Conservation (phyloP, 768 basidiomycete genomes). For the Zangia roseola region DNA sequence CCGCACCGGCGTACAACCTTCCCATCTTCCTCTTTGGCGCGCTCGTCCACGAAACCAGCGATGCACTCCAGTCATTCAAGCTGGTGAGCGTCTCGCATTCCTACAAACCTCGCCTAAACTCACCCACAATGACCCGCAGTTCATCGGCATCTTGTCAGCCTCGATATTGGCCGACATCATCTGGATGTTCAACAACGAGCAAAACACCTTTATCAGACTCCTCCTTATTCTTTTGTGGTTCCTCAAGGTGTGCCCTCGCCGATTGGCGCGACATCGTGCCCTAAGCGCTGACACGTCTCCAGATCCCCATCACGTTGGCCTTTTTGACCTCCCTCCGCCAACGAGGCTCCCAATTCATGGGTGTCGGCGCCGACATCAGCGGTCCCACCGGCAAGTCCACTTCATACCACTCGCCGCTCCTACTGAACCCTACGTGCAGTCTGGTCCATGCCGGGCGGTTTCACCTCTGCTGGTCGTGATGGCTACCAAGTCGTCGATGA, state of each 20-base stretch:
- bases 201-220: conserved; percentile 54
- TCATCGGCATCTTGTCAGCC: conserved; percentile 57
- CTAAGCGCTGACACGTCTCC: background rate
- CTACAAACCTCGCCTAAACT: background rate
- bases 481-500: conserved; percentile 67
- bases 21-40: conserved; percentile 80
- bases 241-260: conserved; percentile 46
- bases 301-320: conserved; percentile 62
- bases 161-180: conserved; percentile 71
- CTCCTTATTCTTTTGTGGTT: conserved; percentile 55
- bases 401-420: background rate
- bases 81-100: conserved; percentile 38
- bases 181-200: conserved; percentile 60
- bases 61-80: conserved; percentile 63
- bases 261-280: background rate
- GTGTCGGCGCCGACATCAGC: conserved; percentile 47
- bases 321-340: conserved; percentile 54
- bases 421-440: too few relatives aligned
- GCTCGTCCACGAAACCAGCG: conserved; percentile 68
- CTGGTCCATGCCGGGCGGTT: conserved; percentile 78
- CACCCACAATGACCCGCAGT: conserved; percentile 38
- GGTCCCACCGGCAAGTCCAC: conserved; percentile 55
- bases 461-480: conserved; percentile 50
- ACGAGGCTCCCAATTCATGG: conserved; percentile 54
- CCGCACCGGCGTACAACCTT: conserved; percentile 70